Percentiles rank a stretch among this genome's conserved stretches.
These are phyloP conservation scores for Anastatica hierochuntica DNA, from an alignment of 345 rosid genomes.

Conservation along the genomic window DNA sequence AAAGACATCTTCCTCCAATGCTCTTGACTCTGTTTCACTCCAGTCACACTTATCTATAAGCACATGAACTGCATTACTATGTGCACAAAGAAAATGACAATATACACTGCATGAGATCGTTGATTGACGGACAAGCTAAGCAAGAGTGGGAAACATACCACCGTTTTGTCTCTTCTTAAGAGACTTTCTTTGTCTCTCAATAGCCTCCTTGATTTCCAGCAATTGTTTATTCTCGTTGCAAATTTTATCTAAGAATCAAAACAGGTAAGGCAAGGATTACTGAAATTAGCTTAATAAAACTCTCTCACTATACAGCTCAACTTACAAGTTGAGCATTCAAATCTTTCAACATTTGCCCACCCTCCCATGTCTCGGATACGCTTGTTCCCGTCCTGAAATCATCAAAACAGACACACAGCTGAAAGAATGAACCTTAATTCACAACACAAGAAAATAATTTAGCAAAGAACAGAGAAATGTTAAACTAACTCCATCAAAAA, in stretches of 20 bases:
- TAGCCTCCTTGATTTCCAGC: conserved; percentile 86
- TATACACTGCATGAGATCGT: not conserved
- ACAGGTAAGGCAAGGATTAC: not conserved
- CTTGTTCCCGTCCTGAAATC: conserved; percentile 87
- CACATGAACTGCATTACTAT: conserved; percentile 18
- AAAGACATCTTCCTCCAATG: conserved; percentile 75
- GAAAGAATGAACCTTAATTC: not conserved
- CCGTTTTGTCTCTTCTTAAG: conserved; percentile 89
- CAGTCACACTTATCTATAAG: conserved; percentile 79
- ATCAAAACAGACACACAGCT: conserved; percentile 10
- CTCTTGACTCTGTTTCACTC: conserved; percentile 59
- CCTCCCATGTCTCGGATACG: conserved; percentile 99
- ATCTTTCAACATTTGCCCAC: conserved; percentile 92
- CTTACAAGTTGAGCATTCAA: conserved; percentile 86
- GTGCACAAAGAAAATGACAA: no score
- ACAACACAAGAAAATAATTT: not conserved
- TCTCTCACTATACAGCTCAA: conserved; percentile 12
- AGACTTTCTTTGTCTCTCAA: conserved; percentile 86
- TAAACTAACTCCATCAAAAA: no score
- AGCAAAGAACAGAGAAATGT: no score
- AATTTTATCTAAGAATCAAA: conserved; percentile 8
- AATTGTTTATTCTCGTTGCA: conserved; percentile 50
- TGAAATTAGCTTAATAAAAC: not conserved
- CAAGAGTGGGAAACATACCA: conserved; percentile 21
- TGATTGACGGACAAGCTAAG: conserved; percentile 3